Conservation (phyloP, 2,329 filamentous ascomycete species). For the Penicillium sumatraense region DNA sequence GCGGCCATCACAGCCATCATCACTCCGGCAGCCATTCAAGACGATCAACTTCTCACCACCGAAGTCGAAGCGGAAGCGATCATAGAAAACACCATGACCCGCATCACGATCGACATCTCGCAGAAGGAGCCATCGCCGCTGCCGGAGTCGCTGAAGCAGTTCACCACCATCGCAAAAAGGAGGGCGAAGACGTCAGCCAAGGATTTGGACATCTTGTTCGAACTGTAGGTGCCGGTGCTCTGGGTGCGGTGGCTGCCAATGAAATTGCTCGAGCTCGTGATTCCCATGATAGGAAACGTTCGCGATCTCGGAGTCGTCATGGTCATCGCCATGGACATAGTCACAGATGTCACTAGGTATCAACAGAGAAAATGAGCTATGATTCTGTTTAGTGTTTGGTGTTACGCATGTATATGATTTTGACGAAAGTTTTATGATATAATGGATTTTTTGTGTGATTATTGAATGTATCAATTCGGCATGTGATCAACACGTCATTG, state of each 20-base stretch:
- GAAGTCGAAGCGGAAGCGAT: background rate
- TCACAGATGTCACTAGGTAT: background rate
- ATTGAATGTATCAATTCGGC: no score
- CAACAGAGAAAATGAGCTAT: no score
- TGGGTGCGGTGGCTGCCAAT: conserved; percentile 12
- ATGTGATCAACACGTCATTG: no score
- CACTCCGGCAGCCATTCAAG: conserved; percentile 1
- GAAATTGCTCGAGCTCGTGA: conserved; percentile 1
- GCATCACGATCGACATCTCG: conserved; percentile 8
- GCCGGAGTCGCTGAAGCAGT: conserved; percentile 7
- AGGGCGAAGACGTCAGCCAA: conserved; percentile 9
- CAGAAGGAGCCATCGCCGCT: conserved; percentile 5
- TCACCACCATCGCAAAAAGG: conserved; percentile 8
- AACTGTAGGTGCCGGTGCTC: conserved; percentile 11
- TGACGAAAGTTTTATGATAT: background rate
- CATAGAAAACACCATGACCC: background rate
- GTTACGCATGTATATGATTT: background rate
- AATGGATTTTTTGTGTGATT: no score
- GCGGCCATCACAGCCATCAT: background rate
- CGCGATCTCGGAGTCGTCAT: background rate
- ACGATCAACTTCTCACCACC: background rate
- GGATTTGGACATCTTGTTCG: conserved; percentile 11
- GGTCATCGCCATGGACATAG: conserved; percentile 1
- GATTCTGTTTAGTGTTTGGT: background rate
- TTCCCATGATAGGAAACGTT: background rate